Evolutionary conservation across 2,329 filamentous ascomycete genomes (phyloP), one percentile per base, ranked within the genome.

Genomic region (Nigrospora sphaerica): DNA sequence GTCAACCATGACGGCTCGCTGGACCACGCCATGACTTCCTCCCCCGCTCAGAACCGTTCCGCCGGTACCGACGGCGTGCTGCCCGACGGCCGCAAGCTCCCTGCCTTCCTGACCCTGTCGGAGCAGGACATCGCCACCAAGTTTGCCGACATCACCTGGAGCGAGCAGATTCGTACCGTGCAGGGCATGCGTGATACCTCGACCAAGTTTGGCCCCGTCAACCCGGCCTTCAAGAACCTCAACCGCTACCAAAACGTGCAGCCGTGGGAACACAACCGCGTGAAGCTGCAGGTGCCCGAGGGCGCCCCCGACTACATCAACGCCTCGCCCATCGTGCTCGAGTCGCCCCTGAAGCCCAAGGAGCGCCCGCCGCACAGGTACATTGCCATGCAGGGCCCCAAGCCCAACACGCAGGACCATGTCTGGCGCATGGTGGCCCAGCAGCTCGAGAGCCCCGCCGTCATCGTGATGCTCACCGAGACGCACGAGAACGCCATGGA

Each of bases 391-490:
- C 89, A 95, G 68, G 93, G 93, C 0, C 93, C 93, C 6, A 95
- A 91, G 59, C 66, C 75, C 49, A 78, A 80, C 23, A 88, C 86
- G 14, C 75, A 85, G 46, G 80, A 83, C 54, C 89, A 95, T 60
- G 87, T 95, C 54, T 98, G 92, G 88, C 88, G 93, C 60, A 98
- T 98, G 93, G 74, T 96, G 33, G 87, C 88, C 62, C 84, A 95
- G 58, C 88, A 95, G 65, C 65, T 77, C 44, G 60, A 70, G 23
- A 81, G 83, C 39, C 81, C 85, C 3, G 89, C 82, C 1, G 88
- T 97, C 47, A 85, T 97, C 45, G 84, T 97, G 47, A 96, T 97
- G 88, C 79, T 98, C 51, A 98, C 92, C 3, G 88, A 90, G 62
- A 92, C 89, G 23, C 77, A 87, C 60, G 92, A 97, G 65, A 75